A percentile compares a stretch with the other conserved stretches of the same genome.
Conservation (phyloP, 139 green algal species). For the Picochlorum sp. region DNA sequence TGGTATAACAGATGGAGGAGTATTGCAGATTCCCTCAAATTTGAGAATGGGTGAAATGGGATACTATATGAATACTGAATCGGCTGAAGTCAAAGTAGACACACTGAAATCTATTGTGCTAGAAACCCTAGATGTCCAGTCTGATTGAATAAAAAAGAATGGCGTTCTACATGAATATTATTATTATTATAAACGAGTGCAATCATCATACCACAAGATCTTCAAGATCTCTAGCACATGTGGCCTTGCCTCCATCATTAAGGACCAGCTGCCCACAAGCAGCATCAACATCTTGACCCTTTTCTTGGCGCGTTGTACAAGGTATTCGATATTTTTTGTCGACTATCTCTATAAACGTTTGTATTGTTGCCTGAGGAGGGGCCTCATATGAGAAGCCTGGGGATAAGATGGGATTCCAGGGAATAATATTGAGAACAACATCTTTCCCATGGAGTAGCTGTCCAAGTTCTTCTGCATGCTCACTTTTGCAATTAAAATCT, state of each 20-base stretch:
- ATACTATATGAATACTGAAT: background rate
- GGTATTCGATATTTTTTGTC: conserved; percentile 55
- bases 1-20: background rate
- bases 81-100: background rate
- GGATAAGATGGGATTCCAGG: conserved; percentile 74
- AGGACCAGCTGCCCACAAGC: conserved; percentile 84
- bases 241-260: conserved; percentile 15
- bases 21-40: background rate
- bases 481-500: conserved; percentile 67
- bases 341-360: conserved; percentile 61
- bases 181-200: background rate
- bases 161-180: too few species aligned
- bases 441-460: conserved; percentile 47
- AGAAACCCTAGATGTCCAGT: background rate
- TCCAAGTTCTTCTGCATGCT: conserved; percentile 71
- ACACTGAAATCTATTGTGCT: background rate
- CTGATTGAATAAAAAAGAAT: too few species aligned
- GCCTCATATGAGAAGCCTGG: conserved; percentile 47
- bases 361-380: conserved; percentile 29
- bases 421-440: conserved; percentile 84
- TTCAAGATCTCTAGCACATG: background rate
- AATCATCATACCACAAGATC: background rate
- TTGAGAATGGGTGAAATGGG: background rate
- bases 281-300: conserved; percentile 61
- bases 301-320: conserved; percentile 81